Conservation (phyloP, 2,329 filamentous ascomycete genomes). For the Aquanectria penicillioides region DNA sequence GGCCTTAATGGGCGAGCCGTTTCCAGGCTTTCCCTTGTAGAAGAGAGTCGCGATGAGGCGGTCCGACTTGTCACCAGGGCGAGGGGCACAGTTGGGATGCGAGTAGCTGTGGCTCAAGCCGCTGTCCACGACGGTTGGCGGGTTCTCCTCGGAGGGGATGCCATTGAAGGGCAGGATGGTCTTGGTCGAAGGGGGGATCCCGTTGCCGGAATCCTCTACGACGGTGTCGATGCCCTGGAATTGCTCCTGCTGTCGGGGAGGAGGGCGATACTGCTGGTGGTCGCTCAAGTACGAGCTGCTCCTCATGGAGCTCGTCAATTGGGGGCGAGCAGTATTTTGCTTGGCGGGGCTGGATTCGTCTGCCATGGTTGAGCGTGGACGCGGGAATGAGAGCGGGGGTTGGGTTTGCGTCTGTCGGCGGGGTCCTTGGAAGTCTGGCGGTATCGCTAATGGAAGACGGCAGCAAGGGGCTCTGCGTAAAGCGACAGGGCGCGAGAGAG, state of each 20-base stretch:
- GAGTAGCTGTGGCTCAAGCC: conserved; percentile 70
- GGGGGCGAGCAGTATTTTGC: conserved; percentile 54
- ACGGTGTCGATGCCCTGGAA: conserved; percentile 72
- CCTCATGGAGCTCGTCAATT: conserved; percentile 62
- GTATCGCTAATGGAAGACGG: background rate
- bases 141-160: conserved; percentile 67
- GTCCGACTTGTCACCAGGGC: conserved; percentile 57
- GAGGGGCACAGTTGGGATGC: conserved; percentile 70
- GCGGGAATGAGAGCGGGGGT: conserved; percentile 20
- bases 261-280: conserved; percentile 71
- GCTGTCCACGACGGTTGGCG: conserved; percentile 69
- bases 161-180: conserved; percentile 65
- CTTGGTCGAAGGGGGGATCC: conserved; percentile 51
- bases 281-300: conserved; percentile 71
- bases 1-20: conserved; percentile 45
- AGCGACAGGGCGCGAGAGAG: background rate
- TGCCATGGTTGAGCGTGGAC: conserved; percentile 46
- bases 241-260: conserved; percentile 62
- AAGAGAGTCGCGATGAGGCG: conserved; percentile 71
- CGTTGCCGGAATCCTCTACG: conserved; percentile 62
- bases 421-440: background rate
- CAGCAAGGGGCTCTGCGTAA: background rate
- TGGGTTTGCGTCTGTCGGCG: conserved; percentile 27
- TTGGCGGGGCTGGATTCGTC: conserved; percentile 44
- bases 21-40: conserved; percentile 58